Percentiles rank a stretch among this genome's conserved stretches.
phyloP scores from a whole-genome alignment of 352 stramenopile genomes.

The Blastocystis sp. region DNA sequence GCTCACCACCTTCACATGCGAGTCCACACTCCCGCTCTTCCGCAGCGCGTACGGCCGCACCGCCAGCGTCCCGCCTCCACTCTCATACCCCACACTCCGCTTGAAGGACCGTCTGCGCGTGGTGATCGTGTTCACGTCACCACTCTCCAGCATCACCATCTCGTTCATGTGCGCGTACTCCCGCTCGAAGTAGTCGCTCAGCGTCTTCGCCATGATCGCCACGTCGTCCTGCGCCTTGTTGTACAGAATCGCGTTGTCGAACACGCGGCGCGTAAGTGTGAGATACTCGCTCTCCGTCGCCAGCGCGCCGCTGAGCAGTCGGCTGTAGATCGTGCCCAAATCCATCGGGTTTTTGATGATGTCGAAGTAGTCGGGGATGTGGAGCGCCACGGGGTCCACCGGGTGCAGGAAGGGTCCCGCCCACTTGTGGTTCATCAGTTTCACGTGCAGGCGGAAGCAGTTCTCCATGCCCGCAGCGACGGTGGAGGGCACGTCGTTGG shows the following conservation, averaged over 20 bases:
- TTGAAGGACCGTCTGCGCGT: slow-evolving; percentile 36
- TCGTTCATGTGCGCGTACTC: slow-evolving; percentile 25
- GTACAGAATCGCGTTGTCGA: slow-evolving; percentile 95
- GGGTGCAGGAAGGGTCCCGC: slow-evolving; percentile 85
- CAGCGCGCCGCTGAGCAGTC: slow-evolving; percentile 85
- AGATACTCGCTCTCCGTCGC: slow-evolving; percentile 84
- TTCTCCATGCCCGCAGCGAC: slow-evolving; percentile 13
- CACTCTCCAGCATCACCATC: background rate
- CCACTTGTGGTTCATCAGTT: slow-evolving; percentile 68
- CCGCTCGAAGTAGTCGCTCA: slow-evolving; percentile 28
- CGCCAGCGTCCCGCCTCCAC: no score
- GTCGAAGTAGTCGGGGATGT: slow-evolving; percentile 90
- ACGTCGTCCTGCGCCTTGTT: slow-evolving; percentile 83
- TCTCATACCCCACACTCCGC: background rate
- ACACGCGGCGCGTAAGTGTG: slow-evolving; percentile 91
- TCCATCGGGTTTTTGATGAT: slow-evolving; percentile 98
- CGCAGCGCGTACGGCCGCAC: slow-evolving; percentile 26
- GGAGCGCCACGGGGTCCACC: slow-evolving; percentile 89
- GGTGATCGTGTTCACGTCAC: slow-evolving; percentile 11
- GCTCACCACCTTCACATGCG: background rate
- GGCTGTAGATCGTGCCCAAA: slow-evolving; percentile 90
- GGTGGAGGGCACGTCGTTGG: slow-evolving; percentile 30
- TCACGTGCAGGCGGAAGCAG: slow-evolving; percentile 56
- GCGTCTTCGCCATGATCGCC: slow-evolving; percentile 26
- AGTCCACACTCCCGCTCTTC: background rate